phyloP scores from a whole-genome alignment of 345 rosid species.

The Camelina sativa region DNA sequence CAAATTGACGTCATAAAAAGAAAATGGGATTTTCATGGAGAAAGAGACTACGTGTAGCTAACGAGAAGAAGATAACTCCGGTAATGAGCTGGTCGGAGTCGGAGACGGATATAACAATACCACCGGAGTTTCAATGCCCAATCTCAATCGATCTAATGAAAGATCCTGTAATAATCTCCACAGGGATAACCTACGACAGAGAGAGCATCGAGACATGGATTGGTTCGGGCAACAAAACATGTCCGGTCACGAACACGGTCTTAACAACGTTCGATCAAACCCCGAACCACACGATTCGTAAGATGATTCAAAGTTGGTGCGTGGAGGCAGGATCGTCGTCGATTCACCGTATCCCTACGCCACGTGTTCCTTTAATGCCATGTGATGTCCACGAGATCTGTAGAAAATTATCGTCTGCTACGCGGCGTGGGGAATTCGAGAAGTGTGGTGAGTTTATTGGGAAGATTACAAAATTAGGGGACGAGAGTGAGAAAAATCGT shows the following conservation, averaged over 20 bases:
- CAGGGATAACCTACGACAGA: slow-evolving; percentile 79
- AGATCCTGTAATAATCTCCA: slow-evolving; percentile 75
- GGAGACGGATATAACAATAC: slow-evolving; percentile 40
- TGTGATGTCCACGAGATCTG: slow-evolving; percentile 34
- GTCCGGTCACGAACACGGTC: slow-evolving; percentile 67
- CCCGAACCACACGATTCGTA: slow-evolving; percentile 72
- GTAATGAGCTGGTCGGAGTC: slow-evolving; percentile 48
- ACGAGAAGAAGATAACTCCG: slow-evolving; percentile 29
- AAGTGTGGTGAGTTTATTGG: slow-evolving; percentile 33
- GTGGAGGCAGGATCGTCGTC: slow-evolving; percentile 56
- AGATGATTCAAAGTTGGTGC: slow-evolving; percentile 78
- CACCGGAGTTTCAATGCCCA: slow-evolving; percentile 71
- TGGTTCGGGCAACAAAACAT: slow-evolving; percentile 59
- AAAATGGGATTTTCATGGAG: slow-evolving; percentile 29
- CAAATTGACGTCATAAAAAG: neutral
- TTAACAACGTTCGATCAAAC: slow-evolving; percentile 60
- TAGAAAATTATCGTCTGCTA: slow-evolving; percentile 23
- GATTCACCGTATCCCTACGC: slow-evolving; percentile 81
- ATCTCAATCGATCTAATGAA: slow-evolving; percentile 86
- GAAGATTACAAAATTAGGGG: slow-evolving; percentile 54
- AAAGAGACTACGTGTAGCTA: slow-evolving; percentile 24
- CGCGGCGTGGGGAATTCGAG: slow-evolving; percentile 29
- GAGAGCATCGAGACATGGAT: slow-evolving; percentile 80
- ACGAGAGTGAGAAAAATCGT: slow-evolving; percentile 64
- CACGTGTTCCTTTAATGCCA: slow-evolving; percentile 63